Base-by-base conservation (phyloP, 768 basidiomycete species). In the Amanita pallidorosea region DNA sequence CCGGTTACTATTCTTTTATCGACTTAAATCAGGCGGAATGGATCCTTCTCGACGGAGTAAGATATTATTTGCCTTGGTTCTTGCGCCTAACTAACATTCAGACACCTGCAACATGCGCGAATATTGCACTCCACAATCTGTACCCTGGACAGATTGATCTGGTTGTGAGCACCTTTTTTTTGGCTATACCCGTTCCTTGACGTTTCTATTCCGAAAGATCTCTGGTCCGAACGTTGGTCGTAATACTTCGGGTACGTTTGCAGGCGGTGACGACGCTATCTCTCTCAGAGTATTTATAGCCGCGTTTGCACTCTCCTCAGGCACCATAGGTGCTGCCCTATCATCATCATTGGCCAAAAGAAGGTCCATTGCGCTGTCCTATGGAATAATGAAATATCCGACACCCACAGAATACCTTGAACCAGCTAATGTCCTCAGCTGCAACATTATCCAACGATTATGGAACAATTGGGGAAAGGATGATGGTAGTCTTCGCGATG, bases 41-140 rank as follows among this genome's bases (percentile, higher is more conserved):
- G 94, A 81, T 96, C 51, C 75, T 98, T 22, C 68, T 96, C 5
- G 88, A 90, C 53, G 88, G 88, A 13, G 88, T 90, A 68, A 51
- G 75, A 65, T 8, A 17, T 18, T 23, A 22, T 20, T n/a, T 9
- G 45, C 22, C 7, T 27, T 43, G 4, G 15, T 11, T 27, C 13
- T 41, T 42, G 11, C 17, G 12, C 7, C 18, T 38, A 17, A 29
- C 7, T 31, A 41, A 36, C 40, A 51, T 40, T 54, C 51, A 88
- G 87, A 92, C 90, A 8, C 89, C 94, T 4, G 91, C 93, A 3
- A 88, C 94, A 11, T 96, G 94, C 62, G 74, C 88, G 2, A 96
- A 95, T 59, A 82, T 97, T 53, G 91, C 80, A 2, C 68, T 97
- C 37, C 88, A 95, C 65, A 97, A 97, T 58, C 59, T 97, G 7